Conservation (phyloP, 441 rosid species). For the Hypseocharis bilobata region DNA sequence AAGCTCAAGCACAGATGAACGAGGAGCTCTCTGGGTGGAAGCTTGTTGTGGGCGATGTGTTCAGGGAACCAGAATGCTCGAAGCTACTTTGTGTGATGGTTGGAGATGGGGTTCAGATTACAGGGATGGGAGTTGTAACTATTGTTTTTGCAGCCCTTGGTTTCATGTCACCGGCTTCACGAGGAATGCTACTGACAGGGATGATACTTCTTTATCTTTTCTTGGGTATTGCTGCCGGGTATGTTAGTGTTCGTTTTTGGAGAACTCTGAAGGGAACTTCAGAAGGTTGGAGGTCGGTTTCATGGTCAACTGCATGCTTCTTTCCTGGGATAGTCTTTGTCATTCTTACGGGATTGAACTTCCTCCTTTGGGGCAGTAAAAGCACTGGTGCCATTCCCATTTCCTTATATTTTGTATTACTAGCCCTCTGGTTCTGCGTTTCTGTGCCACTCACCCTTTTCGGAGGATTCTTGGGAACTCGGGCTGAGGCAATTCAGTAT, state of each 20-base stretch:
- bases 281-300: too few relatives aligned
- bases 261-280: too few relatives aligned
- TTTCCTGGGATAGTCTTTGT: too few relatives aligned
- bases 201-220: conserved; percentile 78
- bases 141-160: conserved; percentile 75
- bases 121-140: conserved; percentile 80
- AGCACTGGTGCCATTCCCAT: conserved; percentile 90
- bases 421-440: conserved; percentile 89
- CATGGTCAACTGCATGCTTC: too few relatives aligned
- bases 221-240: too few relatives aligned
- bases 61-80: conserved; percentile 64
- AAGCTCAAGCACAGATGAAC: conserved; percentile 92
- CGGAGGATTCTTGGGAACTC: conserved; percentile 79
- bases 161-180: conserved; percentile 85
- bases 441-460: conserved; percentile 83
- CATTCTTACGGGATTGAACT: too few relatives aligned
- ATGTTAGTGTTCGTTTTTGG: too few relatives aligned
- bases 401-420: conserved; percentile 57
- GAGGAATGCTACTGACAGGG: conserved; percentile 85
- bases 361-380: too few relatives aligned
- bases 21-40: conserved; percentile 97
- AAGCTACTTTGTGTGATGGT: conserved; percentile 81
- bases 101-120: conserved; percentile 82
- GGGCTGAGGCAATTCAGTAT: conserved; percentile 57
- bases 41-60: conserved; percentile 90